Base-by-base conservation (phyloP, 1,284 basidiomycete species). In the Naganishia liquefaciens region DNA sequence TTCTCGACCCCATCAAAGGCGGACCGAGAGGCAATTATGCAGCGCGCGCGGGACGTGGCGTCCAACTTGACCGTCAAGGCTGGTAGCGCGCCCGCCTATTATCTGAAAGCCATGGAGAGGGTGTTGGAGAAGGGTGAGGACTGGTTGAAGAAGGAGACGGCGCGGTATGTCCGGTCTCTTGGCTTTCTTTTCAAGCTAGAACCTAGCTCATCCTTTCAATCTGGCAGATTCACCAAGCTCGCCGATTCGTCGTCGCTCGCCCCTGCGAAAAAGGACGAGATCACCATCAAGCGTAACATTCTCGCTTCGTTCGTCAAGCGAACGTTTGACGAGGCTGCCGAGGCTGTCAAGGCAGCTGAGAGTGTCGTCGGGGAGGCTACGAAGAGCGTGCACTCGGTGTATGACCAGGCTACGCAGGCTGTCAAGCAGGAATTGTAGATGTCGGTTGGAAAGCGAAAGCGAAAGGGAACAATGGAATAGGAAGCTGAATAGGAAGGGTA, bases 101-200 rank as follows among this genome's bases (percentile, higher is more conserved):
- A 99, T 80, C 69, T 94, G 68, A 87, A 87, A 70, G 88, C 94
- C 50, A 93, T 98, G 90, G 88, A 93, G 79, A 93, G 95, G 80
- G 82, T 93, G 21, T 80, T 85, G 37, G 86, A 84, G 64, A 85
- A 86, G 57, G 84, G 86, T 40, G 87, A 88, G 70, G 84, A 80
- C 37, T 98, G 95, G 81, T 75, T 97, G 63, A 83, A 86, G 76
- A 95, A 93, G 82, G 95, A 99, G 81, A 81, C 85, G 51, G 86
- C 85, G 73, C 86, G 95, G 88, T 93, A 72, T 73, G 87, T 75
- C 30, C 27, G 27, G 71, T 2, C 63, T 21, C 21, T 1, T 15
- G 19, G 11, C 54, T 52, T 37, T 27, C 39, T 44, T 33, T 25
- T 55, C 11, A 25, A 15, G 37, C 19, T 30, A 37, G 21, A 46